These are phyloP conservation scores for Sporisorium scitamineum DNA, from an alignment of 1,284 basidiomycete genomes.

Conservation along the genomic window DNA sequence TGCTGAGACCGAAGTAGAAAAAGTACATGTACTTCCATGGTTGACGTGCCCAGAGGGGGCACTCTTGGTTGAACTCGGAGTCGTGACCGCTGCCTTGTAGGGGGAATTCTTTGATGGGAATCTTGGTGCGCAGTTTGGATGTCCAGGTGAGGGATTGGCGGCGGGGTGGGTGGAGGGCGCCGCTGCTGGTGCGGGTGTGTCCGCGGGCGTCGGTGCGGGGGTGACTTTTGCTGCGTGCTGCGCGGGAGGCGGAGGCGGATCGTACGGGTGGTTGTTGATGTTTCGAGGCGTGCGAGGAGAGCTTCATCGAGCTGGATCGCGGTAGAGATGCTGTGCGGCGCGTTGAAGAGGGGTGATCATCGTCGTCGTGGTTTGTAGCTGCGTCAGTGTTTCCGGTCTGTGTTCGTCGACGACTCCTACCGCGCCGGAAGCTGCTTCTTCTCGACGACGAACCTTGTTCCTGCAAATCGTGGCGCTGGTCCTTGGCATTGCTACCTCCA, in stretches of 20 bases:
- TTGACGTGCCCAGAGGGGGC: slow-evolving; percentile 59
- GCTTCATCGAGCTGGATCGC: slow-evolving; percentile 31
- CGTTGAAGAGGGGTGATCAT: neutral
- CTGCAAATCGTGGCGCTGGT: neutral
- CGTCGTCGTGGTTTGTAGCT: neutral
- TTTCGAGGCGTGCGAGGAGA: neutral
- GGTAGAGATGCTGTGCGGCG: neutral
- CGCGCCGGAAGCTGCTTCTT: slow-evolving; percentile 19
- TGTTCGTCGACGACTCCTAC: neutral
- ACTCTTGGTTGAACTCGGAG: slow-evolving; percentile 59
- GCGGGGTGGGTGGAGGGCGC: slow-evolving; percentile 10
- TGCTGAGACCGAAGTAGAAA: slow-evolving; percentile 59
- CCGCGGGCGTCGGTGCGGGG: neutral
- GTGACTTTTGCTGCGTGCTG: slow-evolving; percentile 15
- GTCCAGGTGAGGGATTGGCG: slow-evolving; percentile 41
- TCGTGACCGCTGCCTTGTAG: slow-evolving; percentile 56
- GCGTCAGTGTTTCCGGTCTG: neutral
- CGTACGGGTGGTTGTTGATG: slow-evolving; percentile 3
- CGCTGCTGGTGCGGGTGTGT: slow-evolving; percentile 2
- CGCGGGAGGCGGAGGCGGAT: slow-evolving; percentile 33
- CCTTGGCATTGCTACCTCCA: slow-evolving; percentile 7
- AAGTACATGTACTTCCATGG: slow-evolving; percentile 63
- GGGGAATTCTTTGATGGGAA: slow-evolving; percentile 61
- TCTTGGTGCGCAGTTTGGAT: slow-evolving; percentile 44
- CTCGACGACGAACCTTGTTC: slow-evolving; percentile 10